These are phyloP conservation scores for Mycena latifolia DNA, from an alignment of 768 basidiomycete species.

Conservation along the genomic window DNA sequence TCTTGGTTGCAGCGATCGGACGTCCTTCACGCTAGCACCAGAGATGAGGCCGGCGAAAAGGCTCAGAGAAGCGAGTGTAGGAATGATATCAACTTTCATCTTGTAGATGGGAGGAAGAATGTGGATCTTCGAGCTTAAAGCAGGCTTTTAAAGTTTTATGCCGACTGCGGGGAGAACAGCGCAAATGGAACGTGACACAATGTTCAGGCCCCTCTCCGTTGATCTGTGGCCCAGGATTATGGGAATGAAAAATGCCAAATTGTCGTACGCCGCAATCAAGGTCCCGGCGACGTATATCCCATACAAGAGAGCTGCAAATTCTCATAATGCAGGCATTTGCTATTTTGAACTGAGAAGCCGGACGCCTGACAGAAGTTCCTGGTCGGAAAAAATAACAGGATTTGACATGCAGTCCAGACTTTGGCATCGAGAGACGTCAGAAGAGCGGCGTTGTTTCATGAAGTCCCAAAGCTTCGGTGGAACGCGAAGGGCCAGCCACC, in stretches of 20 bases:
- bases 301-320: background rate
- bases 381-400: too few relatives aligned
- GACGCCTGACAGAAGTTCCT: background rate
- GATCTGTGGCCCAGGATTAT: background rate
- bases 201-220: background rate
- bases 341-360: background rate
- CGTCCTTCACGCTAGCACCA: background rate
- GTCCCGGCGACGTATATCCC: background rate
- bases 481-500: too few relatives aligned
- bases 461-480: too few relatives aligned
- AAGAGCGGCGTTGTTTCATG: too few relatives aligned
- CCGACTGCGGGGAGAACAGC: too few relatives aligned
- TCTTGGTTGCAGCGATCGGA: background rate
- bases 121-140: background rate
- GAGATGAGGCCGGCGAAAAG: background rate
- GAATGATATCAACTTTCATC: slow-evolving; percentile 1
- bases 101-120: background rate
- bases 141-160: background rate
- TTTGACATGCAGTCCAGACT: too few relatives aligned
- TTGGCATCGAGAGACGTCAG: too few relatives aligned
- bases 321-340: background rate
- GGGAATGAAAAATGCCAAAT: too few relatives aligned
- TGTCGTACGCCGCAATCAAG: background rate
- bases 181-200: too few relatives aligned
- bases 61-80: slow-evolving; percentile 1